Evolutionary conservation across 176 grass and related monocot genomes (phyloP), one percentile per base, ranked within the genome.

Genomic region (Juncus effusus): DNA sequence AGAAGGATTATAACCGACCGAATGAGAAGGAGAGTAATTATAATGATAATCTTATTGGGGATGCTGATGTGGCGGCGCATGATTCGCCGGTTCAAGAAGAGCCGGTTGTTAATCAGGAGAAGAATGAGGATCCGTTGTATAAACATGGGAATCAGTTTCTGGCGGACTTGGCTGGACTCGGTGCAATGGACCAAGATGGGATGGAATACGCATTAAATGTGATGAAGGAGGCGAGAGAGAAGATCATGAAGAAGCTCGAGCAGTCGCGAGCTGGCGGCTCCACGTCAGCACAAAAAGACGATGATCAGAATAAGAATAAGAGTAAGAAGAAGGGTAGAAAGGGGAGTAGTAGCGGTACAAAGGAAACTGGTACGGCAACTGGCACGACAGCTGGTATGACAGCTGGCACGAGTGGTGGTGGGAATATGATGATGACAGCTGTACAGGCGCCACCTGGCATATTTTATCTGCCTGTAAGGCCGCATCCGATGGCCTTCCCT

Each of bases 141-240:
- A 84, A 82, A 65, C 82, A 89, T 69, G 82, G 79, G 11, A 82
- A 95, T 57, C 82, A 83, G 54, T 95, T 88, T 73, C 84, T 95
- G 57, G 85, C 79, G 47, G 90, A 89, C 60, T 88, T 95, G 65
- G 90, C 88, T 62, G 90, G 85, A 83, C 87, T 95, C 65, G 90
- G 90, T 73, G 79, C 90, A 65, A 78, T 86, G 19, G 83, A 95
- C 51, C 69, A 78, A 79, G 90, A 85, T 83, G 79, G 82, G 4
- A 95, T 83, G 85, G 90, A 89, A 42, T 95, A 82, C 52, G 90
- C 84, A 77, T 37, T 95, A 6, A 85, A 82, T 63, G 85, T 89
- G 42, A 89, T 95, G 85, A 95, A 83, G 73, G 90, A 95, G 76
- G 82, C 85, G 40, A 95, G 84, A 83, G 90, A 95, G 51, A 95